Base-by-base conservation (phyloP, 176 grass and related monocot genomes). In the Juncus inflexus region DNA sequence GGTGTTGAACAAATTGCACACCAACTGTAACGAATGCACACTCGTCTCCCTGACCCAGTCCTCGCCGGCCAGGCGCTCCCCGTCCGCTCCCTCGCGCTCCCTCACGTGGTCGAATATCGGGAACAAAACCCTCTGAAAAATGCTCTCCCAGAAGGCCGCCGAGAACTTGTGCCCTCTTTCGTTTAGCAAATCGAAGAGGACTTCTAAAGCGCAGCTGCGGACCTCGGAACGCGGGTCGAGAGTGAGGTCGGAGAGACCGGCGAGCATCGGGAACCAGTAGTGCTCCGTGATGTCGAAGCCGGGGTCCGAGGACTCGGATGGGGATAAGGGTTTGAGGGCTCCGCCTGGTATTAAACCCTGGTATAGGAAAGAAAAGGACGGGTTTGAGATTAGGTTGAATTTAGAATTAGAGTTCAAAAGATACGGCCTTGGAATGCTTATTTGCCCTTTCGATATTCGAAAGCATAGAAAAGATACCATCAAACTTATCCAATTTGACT, bases 181-280 rank as follows among this genome's bases (percentile, higher is more conserved):
- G 77, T 99, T 99, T 67, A 99, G 77, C 78, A 99, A 78, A 83
- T 99, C 95, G 77, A 99, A 99, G 66, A 99, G 66, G 64, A 99
- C 95, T 73, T 99, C 95, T 65, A 99, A 81, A 38, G 95, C 89
- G 76, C 95, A 99, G 69, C 89, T 87, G 68, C 95, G 87, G 69
- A 99, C 83, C 89, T 99, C 95, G 19, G 89, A 65, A 82, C 95
- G 92, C 57, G 86, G 65, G 78, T 99, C 95, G 58, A 99, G 75
- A 69, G 95, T 99, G 68, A 99, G 73, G 84, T 99, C 95, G 78
- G 95, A 99, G 76, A 99, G 80, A 11, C 95, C 95, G 82, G 95
- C 95, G 7, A 99, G 81, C 95, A 99, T 99, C 50, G 95, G 95
- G 76, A 99, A 99, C 95, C 95, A 99, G 58, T 99, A 99, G 72